phyloP scores from a whole-genome alignment of 371 early-diverging fungal species.

The Lichtheimia ramosa region DNA sequence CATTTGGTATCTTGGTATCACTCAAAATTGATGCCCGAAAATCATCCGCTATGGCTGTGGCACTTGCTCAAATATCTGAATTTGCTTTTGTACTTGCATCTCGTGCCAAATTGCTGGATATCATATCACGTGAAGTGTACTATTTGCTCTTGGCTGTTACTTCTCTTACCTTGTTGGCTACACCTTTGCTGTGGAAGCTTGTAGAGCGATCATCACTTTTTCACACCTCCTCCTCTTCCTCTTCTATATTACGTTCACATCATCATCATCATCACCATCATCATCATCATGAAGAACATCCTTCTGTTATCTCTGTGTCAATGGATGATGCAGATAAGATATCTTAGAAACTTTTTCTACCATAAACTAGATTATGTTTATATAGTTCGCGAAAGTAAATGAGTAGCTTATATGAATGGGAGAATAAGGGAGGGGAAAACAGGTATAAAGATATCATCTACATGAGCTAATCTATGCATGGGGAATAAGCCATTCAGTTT shows the following conservation, averaged over 20 bases:
- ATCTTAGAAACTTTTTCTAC: constrained; percentile 11
- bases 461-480: neutral
- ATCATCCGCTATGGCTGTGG: constrained; percentile 52
- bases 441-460: neutral
- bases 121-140: constrained; percentile 59
- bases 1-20: constrained; percentile 30
- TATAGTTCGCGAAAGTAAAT: neutral
- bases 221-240: constrained; percentile 7
- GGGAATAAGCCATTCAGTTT: constrained; percentile 33
- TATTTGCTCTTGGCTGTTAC: constrained; percentile 60
- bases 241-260: neutral
- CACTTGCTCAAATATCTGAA: constrained; percentile 63
- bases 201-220: constrained; percentile 15
- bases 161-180: constrained; percentile 52
- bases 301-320: constrained; percentile 9
- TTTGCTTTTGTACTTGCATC: constrained; percentile 65
- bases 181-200: constrained; percentile 55
- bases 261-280: constrained; percentile 14
- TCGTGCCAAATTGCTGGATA: constrained; percentile 53
- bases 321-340: constrained; percentile 26
- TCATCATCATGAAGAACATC: constrained; percentile 14
- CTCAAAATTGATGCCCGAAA: constrained; percentile 40
- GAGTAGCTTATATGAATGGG: neutral
- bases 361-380: neutral
- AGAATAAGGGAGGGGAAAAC: neutral